Conservation (phyloP, 306 rosid species). For the Trifolium subterraneum region DNA sequence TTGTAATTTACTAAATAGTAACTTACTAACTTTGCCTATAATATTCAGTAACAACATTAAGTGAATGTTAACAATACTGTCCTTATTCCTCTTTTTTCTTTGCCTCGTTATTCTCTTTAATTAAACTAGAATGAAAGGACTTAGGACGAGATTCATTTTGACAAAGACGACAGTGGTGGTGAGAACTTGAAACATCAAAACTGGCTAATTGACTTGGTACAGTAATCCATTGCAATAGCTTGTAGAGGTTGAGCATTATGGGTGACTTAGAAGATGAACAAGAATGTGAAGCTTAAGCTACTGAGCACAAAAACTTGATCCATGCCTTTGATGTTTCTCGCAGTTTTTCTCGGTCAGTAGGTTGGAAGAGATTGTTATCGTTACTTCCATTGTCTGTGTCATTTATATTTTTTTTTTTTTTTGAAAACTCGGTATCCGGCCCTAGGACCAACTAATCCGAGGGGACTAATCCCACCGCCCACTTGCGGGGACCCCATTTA, state of each 20-base stretch:
- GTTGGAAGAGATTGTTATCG: not conserved
- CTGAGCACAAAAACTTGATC: constrained; percentile 23
- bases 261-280: constrained; percentile 24
- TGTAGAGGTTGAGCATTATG: constrained; percentile 27
- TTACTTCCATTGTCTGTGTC: not conserved
- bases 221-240: constrained; percentile 35
- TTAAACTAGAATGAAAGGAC: constrained; percentile 51
- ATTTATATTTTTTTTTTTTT: too few relatives aligned
- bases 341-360: constrained; percentile 1
- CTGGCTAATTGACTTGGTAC: constrained; percentile 30
- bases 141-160: constrained; percentile 43
- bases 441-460: too few relatives aligned
- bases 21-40: constrained; percentile 12
- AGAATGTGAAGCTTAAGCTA: constrained; percentile 3
- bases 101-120: constrained; percentile 26
- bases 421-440: too few relatives aligned
- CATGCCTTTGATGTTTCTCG: constrained; percentile 24
- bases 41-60: not conserved
- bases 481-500: too few relatives aligned
- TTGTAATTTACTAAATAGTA: constrained; percentile 4
- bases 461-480: too few relatives aligned
- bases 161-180: constrained; percentile 39
- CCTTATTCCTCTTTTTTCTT: not conserved
- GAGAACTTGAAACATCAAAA: constrained; percentile 46
- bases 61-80: constrained; percentile 6